Evolutionary conservation across 2,329 filamentous ascomycete species (phyloP).

Genomic region (Rachicladosporium sp.): DNA sequence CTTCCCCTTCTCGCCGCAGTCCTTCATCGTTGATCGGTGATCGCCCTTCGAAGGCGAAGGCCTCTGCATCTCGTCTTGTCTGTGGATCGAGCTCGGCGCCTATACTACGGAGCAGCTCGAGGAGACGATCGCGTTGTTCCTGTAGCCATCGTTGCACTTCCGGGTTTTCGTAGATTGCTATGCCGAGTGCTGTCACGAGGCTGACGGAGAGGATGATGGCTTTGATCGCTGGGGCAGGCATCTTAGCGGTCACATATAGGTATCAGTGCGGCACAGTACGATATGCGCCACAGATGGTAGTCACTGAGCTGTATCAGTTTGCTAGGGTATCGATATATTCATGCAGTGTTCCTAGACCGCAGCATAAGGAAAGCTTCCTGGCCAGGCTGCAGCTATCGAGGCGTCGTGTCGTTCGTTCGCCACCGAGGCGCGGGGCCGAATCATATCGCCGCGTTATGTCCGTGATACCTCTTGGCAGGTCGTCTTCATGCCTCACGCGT

Average conservation of each 20-base stretch:
- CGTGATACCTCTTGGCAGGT: too few species aligned
- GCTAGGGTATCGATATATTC: too few species aligned
- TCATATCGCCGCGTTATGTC: too few species aligned
- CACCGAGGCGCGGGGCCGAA: too few species aligned
- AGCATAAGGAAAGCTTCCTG: too few species aligned
- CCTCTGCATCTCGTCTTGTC: slow-evolving; percentile 24
- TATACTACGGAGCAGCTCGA: slow-evolving; percentile 44
- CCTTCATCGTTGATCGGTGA: slow-evolving; percentile 20
- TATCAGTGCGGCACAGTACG: too few species aligned
- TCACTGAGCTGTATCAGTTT: too few species aligned
- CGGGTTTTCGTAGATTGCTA: slow-evolving; percentile 52
- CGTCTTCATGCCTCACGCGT: too few species aligned
- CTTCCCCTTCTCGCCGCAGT: slow-evolving; percentile 18
- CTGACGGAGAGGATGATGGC: slow-evolving; percentile 49
- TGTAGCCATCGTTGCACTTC: slow-evolving; percentile 52
- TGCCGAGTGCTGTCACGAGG: slow-evolving; percentile 48
- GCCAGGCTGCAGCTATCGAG: too few species aligned
- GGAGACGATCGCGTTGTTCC: slow-evolving; percentile 48
- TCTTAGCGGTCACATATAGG: slow-evolving; percentile 2
- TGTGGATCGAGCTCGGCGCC: slow-evolving; percentile 47
- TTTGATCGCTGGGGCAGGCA: slow-evolving; percentile 14
- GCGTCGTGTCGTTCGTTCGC: too few species aligned
- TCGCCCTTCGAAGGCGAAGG: slow-evolving; percentile 25
- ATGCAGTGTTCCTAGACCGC: too few species aligned
- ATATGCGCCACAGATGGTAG: too few species aligned